These are phyloP conservation scores for Tylopilus rubrobrunneus DNA, from an alignment of 768 basidiomycete species.

Conservation along the genomic window DNA sequence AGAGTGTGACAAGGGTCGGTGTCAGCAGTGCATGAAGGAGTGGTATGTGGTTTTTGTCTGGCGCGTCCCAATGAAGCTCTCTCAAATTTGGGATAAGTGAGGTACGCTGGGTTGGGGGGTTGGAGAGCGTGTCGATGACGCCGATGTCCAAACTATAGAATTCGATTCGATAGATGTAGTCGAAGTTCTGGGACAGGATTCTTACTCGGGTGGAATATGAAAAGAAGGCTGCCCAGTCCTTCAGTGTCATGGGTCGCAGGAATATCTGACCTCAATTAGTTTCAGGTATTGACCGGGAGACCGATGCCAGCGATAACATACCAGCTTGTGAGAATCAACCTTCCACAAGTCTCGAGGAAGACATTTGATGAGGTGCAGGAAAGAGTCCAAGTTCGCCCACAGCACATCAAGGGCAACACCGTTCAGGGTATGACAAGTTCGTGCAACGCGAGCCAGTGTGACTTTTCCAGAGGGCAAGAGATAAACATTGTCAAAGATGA, in stretches of 20 bases:
- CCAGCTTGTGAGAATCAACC: slow-evolving; percentile 9
- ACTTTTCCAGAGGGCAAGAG: not conserved
- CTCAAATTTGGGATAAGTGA: slow-evolving; percentile 23
- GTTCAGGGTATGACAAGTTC: slow-evolving; percentile 24
- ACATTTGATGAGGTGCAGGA: slow-evolving; percentile 20
- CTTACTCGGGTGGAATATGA: slow-evolving; percentile 23
- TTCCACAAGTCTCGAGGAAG: slow-evolving; percentile 30
- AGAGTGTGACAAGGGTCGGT: slow-evolving; percentile 17
- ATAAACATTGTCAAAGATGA: too few species aligned
- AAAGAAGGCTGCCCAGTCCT: slow-evolving; percentile 20
- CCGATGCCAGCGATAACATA: not conserved
- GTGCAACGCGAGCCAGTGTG: slow-evolving; percentile 21
- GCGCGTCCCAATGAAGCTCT: slow-evolving; percentile 18
- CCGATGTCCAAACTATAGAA: slow-evolving; percentile 11
- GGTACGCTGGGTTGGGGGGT: slow-evolving; percentile 13
- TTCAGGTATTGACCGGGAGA: not conserved
- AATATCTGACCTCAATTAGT: slow-evolving; percentile 18
- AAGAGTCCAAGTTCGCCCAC: slow-evolving; percentile 21
- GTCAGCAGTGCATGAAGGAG: slow-evolving; percentile 21
- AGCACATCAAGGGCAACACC: slow-evolving; percentile 22
- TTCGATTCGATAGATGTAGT: not conserved
- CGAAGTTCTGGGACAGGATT: slow-evolving; percentile 1
- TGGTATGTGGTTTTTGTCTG: slow-evolving; percentile 12
- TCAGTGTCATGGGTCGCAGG: slow-evolving; percentile 24
- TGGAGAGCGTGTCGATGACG: slow-evolving; percentile 24